Evolutionary conservation across 768 basidiomycete genomes (phyloP).

Genomic region (Collybia sp.): DNA sequence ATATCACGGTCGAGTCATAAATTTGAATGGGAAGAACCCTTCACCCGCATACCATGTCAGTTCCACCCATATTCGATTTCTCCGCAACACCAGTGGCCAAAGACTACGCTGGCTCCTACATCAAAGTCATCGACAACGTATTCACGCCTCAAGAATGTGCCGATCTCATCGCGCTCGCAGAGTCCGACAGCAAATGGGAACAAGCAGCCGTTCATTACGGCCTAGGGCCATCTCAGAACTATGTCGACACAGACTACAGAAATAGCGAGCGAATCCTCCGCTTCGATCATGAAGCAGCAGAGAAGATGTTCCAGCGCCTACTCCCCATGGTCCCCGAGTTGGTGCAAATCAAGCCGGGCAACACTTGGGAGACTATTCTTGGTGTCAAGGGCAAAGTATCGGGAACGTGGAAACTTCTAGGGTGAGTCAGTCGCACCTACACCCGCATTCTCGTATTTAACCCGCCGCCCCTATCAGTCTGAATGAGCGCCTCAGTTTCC

Average conservation of each 20-base stretch:
- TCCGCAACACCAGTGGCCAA: conserved; percentile 25
- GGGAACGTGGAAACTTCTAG: conserved; percentile 30
- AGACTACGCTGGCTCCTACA: conserved; percentile 31
- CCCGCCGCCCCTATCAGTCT: conserved; percentile 15
- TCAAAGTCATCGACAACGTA: conserved; percentile 36
- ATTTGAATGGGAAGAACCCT: too few species aligned
- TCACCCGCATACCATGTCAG: too few species aligned
- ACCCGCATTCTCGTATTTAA: too few species aligned
- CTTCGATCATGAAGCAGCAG: conserved; percentile 27
- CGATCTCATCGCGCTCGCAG: conserved; percentile 29
- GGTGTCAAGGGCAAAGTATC: conserved; percentile 16
- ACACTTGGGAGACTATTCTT: conserved; percentile 27
- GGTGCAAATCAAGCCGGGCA: conserved; percentile 22
- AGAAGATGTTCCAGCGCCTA: conserved; percentile 29
- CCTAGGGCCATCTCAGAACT: conserved; percentile 17
- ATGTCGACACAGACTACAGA: conserved; percentile 31
- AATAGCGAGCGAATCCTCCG: conserved; percentile 34
- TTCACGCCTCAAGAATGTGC: conserved; percentile 37
- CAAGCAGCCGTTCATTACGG: conserved; percentile 30
- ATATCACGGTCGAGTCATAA: too few species aligned
- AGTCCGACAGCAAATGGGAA: conserved; percentile 28
- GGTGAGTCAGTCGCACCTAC: conserved; percentile 25
- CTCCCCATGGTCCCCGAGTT: conserved; percentile 33
- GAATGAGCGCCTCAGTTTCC: conserved; percentile 34
- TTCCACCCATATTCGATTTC: conserved; percentile 25